Evolutionary conservation across 164 flowering plant genomes (phyloP).

Genomic region (Dillenia turbinata): DNA sequence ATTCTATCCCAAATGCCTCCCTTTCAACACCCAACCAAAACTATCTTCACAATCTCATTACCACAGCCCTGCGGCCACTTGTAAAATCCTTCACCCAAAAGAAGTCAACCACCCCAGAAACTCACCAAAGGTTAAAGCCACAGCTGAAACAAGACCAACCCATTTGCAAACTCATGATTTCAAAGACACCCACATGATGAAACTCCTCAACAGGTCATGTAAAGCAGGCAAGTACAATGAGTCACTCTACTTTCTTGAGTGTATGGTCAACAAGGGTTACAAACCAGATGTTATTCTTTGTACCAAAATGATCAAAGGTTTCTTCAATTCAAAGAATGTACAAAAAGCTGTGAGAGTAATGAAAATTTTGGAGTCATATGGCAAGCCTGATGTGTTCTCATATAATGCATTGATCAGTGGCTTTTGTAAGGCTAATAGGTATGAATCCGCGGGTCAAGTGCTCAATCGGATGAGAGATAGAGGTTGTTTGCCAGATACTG

Average conservation of each 20-base stretch:
- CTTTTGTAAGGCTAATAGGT: conserved; percentile 53
- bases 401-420: conserved; percentile 75
- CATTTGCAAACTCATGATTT: conserved; percentile 32
- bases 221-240: conserved; percentile 59
- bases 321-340: conserved; percentile 37
- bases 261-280: conserved; percentile 54
- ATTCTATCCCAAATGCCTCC: conserved; percentile 23
- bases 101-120: conserved; percentile 15
- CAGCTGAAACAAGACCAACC: conserved; percentile 31
- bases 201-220: conserved; percentile 60
- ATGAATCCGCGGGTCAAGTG: conserved; percentile 43
- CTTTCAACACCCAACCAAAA: conserved; percentile 16
- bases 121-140: conserved; percentile 18
- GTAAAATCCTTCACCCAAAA: conserved; percentile 18
- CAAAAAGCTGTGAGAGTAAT: conserved; percentile 59
- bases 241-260: conserved; percentile 58
- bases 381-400: conserved; percentile 65
- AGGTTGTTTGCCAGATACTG: conserved; percentile 62
- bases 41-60: conserved; percentile 23
- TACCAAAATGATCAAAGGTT: conserved; percentile 76
- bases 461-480: conserved; percentile 45
- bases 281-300: conserved; percentile 71
- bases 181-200: conserved; percentile 50
- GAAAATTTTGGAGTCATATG: conserved; percentile 56
- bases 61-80: conserved; percentile 9